phyloP scores from a whole-genome alignment of 345 rosid species.

The Eucalyptus cladocalyx region DNA sequence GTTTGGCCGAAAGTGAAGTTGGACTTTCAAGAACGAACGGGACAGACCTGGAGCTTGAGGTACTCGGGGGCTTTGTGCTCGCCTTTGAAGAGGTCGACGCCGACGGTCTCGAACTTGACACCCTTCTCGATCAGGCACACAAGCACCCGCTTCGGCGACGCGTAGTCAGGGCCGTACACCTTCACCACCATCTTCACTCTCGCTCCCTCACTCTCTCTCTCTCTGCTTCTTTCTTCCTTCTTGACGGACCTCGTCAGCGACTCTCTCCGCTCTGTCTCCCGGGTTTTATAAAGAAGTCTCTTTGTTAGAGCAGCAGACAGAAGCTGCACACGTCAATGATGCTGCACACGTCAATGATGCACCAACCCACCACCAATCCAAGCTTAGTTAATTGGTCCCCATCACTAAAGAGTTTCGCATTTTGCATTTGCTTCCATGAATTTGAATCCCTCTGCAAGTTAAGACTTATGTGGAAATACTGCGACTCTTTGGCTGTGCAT shows the following conservation, averaged over 20 bases:
- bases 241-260: background rate
- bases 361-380: background rate
- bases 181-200: constrained; percentile 33
- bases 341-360: background rate
- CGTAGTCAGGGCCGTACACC: constrained; percentile 45
- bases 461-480: background rate
- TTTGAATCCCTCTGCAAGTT: background rate
- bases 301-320: background rate
- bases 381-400: background rate
- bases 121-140: constrained; percentile 42
- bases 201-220: background rate
- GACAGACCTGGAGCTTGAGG: constrained; percentile 47
- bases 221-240: too few species aligned
- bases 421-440: background rate
- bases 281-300: background rate
- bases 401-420: background rate
- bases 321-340: too few species aligned
- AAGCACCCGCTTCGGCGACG: constrained; percentile 36
- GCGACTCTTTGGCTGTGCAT: background rate
- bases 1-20: background rate
- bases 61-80: constrained; percentile 37
- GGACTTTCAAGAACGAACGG: too few species aligned
- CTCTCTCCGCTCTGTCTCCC: background rate
- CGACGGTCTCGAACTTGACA: constrained; percentile 38
- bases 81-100: constrained; percentile 46